Conservation (phyloP, 163 green algal species). For the Coccomyxa subellipsoidea region DNA sequence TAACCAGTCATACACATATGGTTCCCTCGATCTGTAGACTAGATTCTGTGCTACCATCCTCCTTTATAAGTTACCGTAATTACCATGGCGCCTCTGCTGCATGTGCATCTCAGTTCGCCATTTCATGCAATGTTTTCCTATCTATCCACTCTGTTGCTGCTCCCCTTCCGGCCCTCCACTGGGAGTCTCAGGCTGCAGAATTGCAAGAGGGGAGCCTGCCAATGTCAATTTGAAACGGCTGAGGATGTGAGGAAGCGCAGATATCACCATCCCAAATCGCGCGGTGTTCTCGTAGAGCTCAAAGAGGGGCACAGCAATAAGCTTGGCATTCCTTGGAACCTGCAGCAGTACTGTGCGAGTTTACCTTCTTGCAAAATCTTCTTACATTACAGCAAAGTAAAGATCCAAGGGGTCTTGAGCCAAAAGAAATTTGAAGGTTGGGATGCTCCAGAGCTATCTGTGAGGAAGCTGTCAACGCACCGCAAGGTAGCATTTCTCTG, state of each 20-base stretch:
- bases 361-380: too few species aligned
- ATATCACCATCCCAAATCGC: conserved; percentile 82
- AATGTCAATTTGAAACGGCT: conserved; percentile 54
- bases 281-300: conserved; percentile 92
- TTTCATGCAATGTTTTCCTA: neutral
- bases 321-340: conserved; percentile 89
- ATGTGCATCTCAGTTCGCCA: too few species aligned
- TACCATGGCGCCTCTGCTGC: too few species aligned
- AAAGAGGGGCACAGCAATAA: conserved; percentile 94
- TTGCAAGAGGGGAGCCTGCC: neutral
- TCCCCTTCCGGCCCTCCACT: neutral
- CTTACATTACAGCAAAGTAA: too few species aligned
- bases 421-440: too few species aligned
- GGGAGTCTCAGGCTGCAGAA: neutral
- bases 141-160: neutral
- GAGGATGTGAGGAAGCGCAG: conserved; percentile 62
- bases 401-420: too few species aligned
- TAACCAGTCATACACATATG: too few species aligned
- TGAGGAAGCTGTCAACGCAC: conserved; percentile 40
- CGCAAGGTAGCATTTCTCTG: conserved; percentile 87
- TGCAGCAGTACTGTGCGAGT: too few species aligned
- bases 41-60: too few species aligned
- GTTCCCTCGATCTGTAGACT: too few species aligned
- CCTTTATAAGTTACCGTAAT: too few species aligned
- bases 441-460: neutral